Base-by-base conservation (phyloP, 2,329 filamentous ascomycete genomes). In the Rutstroemia sp. region DNA sequence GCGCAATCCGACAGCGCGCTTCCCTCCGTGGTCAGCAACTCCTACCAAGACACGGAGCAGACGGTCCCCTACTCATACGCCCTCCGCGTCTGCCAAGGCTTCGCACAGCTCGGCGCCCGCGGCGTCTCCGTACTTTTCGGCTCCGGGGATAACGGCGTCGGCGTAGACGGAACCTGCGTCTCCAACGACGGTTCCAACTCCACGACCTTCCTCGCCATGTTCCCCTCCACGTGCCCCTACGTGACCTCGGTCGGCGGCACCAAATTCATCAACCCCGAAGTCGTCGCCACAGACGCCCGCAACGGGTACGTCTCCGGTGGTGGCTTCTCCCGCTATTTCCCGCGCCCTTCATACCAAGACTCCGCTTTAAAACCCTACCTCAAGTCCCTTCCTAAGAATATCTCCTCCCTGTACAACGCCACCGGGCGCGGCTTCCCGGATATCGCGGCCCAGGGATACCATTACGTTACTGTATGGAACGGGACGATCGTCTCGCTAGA, bases 221-320 rank as follows among this genome's bases (percentile, higher is more conserved):
- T 88, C 69, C 85, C 86, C 0, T 78, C 78, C 0, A 78, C 78
- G 0, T 89, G 86, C 63, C 85, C 84, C 0, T 88, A 80, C 67
- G 79, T 88, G 12, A 88, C 85, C 0, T 71, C 77, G 2, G 78
- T 88, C 1, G 85, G 86, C 14, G 84, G 64, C 2, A 71, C 68
- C 16, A 62, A 63, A 4, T 63, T 65, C 2, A 66, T 70, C 4
- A 53, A 57, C 40, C 73, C 73, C 0, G 70, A 75, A 4, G 63
- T 62, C 1, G 77, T 72, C 2, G 73, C 78, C 10, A 54, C 48
- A 2, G 60, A 61, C 42, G 10, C 51, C 4, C 69, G 73, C 17
- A 59, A 61, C 27, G 57, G 54, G 2, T 63, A 58, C 2, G 60
- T 59, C 6, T 77, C 74, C 54, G 71, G 73, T 2, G 78, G 79